These are phyloP conservation scores for Teratosphaeria gauchensis DNA, from an alignment of 2,329 filamentous ascomycete genomes.

Conservation along the genomic window DNA sequence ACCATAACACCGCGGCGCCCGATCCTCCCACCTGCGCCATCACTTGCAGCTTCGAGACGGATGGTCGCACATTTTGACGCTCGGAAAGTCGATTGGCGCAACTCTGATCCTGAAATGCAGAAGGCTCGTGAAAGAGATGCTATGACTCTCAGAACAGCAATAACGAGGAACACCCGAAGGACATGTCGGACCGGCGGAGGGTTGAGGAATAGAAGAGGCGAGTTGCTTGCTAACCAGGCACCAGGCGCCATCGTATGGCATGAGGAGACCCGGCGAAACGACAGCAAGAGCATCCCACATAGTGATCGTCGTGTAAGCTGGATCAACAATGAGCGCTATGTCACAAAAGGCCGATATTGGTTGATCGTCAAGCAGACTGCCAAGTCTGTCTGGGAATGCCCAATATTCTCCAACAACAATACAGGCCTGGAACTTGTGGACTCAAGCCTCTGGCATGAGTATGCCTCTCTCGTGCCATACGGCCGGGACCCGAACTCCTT, in stretches of 20 bases:
- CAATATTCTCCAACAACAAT: constrained; percentile 2
- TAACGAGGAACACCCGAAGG: background rate
- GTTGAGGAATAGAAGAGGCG: background rate
- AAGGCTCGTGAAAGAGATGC: background rate
- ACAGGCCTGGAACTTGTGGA: constrained; percentile 1
- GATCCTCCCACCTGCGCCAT: background rate
- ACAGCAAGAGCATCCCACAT: background rate
- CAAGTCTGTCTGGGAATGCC: background rate
- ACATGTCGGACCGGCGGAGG: background rate
- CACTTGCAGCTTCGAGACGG: background rate
- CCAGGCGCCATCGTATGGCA: background rate
- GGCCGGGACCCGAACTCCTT: background rate
- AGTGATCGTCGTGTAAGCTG: background rate
- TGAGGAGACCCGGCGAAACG: too few species aligned
- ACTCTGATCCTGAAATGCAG: background rate
- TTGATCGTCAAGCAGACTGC: background rate
- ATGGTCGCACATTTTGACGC: background rate
- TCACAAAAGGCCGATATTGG: background rate
- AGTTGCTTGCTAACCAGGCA: background rate
- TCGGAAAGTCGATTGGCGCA: background rate
- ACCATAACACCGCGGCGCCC: too few species aligned
- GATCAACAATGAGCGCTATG: background rate
- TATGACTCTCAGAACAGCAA: background rate
- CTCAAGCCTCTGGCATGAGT: background rate
- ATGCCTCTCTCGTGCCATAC: background rate